These are phyloP conservation scores for Apiotrichum porosum DNA, from an alignment of 1,284 basidiomycete genomes.

Conservation along the genomic window DNA sequence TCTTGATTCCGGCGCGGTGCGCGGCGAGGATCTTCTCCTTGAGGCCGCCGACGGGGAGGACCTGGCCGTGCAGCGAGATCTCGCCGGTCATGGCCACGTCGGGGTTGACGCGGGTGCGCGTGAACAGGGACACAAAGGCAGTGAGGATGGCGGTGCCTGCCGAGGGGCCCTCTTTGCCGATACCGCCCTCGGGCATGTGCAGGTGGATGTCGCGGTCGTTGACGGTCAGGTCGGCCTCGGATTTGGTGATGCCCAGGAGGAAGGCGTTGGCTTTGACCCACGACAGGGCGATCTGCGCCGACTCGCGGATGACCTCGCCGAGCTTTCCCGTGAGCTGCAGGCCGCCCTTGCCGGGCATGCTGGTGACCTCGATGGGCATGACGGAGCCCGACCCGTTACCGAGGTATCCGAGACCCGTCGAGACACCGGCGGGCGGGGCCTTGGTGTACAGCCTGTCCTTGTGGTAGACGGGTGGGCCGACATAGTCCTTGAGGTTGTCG, in stretches of 20 bases:
- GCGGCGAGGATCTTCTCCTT: slow-evolving; percentile 96
- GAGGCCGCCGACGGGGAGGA: slow-evolving; percentile 84
- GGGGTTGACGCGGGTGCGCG: slow-evolving; percentile 70
- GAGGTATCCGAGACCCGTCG: slow-evolving; percentile 88
- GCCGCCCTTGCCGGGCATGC: slow-evolving; percentile 85
- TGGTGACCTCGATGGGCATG: slow-evolving; percentile 95
- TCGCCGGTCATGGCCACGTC: slow-evolving; percentile 96
- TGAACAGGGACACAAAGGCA: slow-evolving; percentile 87
- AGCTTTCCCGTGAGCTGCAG: slow-evolving; percentile 93
- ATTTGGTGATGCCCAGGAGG: slow-evolving; percentile 76
- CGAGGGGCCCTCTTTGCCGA: slow-evolving; percentile 96
- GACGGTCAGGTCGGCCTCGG: slow-evolving; percentile 67
- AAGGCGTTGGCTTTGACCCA: slow-evolving; percentile 90
- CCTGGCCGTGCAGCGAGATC: slow-evolving; percentile 85
- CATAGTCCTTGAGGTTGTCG: slow-evolving; percentile 90
- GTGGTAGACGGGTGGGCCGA: slow-evolving; percentile 89
- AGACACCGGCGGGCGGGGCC: slow-evolving; percentile 83
- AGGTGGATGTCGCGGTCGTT: slow-evolving; percentile 82
- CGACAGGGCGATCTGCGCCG: slow-evolving; percentile 85
- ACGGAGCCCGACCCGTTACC: slow-evolving; percentile 94
- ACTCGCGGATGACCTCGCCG: slow-evolving; percentile 95
- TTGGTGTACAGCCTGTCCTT: slow-evolving; percentile 86
- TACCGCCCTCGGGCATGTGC: slow-evolving; percentile 94
- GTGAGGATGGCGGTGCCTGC: slow-evolving; percentile 90
- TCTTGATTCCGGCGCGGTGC: slow-evolving; percentile 88